These are phyloP conservation scores for Ophiocordyceps camponoti-floridani DNA, from an alignment of 2,329 filamentous ascomycete species.

Conservation along the genomic window DNA sequence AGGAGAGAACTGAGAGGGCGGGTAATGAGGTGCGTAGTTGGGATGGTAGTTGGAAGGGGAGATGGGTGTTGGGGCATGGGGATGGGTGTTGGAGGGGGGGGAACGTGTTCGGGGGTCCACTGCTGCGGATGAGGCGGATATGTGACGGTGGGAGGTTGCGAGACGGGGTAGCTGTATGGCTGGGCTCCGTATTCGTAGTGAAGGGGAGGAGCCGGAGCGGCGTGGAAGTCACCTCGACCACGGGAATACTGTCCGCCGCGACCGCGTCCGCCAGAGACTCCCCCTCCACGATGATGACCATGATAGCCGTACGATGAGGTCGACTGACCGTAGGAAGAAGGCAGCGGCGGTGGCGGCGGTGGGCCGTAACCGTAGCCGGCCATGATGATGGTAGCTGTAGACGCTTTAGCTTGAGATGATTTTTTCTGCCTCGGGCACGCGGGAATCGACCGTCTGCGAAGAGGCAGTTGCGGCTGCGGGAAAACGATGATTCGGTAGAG, in stretches of 20 bases:
- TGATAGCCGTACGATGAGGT: conserved; percentile 19
- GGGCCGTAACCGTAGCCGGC: conserved; percentile 34
- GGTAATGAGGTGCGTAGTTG: conserved; percentile 40
- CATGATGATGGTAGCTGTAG: conserved; percentile 15
- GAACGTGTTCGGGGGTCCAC: conserved; percentile 21
- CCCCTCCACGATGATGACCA: conserved; percentile 18
- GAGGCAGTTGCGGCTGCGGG: neutral
- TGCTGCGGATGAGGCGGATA: conserved; percentile 23
- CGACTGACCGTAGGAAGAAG: conserved; percentile 20
- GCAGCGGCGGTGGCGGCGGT: conserved; percentile 31
- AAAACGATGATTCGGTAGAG: too few relatives aligned
- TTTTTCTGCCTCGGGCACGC: conserved; percentile 5
- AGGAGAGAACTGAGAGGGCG: conserved; percentile 21
- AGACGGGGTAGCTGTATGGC: conserved; percentile 14
- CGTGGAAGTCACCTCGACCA: conserved; percentile 23
- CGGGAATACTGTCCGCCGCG: conserved; percentile 20
- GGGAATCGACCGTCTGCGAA: neutral
- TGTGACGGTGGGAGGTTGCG: conserved; percentile 17
- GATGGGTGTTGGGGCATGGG: conserved; percentile 28
- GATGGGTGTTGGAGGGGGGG: conserved; percentile 20
- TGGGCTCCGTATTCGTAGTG: conserved; percentile 26
- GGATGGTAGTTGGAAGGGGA: conserved; percentile 38
- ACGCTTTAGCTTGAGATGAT: conserved; percentile 3
- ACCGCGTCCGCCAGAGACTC: conserved; percentile 16
- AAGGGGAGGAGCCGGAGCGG: conserved; percentile 14